phyloP scores from a whole-genome alignment of 129 eudicot species.

The Heracleum sosnowskyi region DNA sequence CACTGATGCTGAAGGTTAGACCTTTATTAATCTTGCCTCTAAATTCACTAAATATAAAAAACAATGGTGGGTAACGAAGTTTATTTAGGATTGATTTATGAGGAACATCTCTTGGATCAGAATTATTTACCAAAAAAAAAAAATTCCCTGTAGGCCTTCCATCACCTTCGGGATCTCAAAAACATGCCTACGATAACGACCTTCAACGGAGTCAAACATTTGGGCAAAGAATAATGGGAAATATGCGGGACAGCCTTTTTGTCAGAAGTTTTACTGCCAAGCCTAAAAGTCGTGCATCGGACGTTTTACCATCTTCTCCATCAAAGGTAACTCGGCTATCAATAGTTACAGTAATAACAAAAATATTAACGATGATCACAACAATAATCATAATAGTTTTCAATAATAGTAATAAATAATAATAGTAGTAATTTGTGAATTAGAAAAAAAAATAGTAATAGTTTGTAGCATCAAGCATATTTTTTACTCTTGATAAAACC shows the following conservation, averaged over 20 bases:
- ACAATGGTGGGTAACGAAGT: neutral
- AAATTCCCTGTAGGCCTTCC: conserved; percentile 39
- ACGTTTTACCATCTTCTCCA: conserved; percentile 57
- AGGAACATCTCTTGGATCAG: conserved; percentile 4
- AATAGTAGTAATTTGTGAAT: too few relatives aligned
- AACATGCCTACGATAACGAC: conserved; percentile 42
- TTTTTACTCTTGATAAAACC: too few relatives aligned
- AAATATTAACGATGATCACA: too few relatives aligned
- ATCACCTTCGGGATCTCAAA: conserved; percentile 64
- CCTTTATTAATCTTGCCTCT: neutral
- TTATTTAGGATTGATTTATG: neutral
- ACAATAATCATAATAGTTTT: too few relatives aligned
- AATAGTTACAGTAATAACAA: too few relatives aligned
- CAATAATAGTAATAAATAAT: too few relatives aligned
- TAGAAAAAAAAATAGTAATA: too few relatives aligned
- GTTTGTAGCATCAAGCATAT: too few relatives aligned
- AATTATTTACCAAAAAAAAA: neutral
- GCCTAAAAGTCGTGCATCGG: conserved; percentile 51
- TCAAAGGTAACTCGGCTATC: conserved; percentile 47
- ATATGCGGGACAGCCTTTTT: conserved; percentile 84
- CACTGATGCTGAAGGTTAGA: conserved; percentile 66
- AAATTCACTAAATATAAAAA: neutral
- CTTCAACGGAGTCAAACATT: conserved; percentile 78
- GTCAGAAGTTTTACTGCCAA: conserved; percentile 82
- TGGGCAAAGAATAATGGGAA: conserved; percentile 93